Evolutionary conservation across 177 flowering plant genomes (phyloP), one percentile per base, ranked within the genome.

Genomic region (Telopea speciosissima): DNA sequence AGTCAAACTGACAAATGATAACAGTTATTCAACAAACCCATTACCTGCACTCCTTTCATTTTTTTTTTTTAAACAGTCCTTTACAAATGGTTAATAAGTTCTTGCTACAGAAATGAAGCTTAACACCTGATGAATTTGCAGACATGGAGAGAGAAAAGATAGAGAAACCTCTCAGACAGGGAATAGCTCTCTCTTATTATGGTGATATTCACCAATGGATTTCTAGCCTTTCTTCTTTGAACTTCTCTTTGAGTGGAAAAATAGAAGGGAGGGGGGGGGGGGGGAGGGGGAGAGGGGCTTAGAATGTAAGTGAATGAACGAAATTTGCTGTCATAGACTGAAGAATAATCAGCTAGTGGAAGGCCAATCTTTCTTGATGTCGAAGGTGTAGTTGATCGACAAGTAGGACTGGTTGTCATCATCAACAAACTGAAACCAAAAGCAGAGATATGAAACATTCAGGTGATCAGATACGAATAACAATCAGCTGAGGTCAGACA

Each of bases 331-430:
- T 14, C 8, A 10, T 3, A 17, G 58, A 44, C 1, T 14, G 44
- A 49, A 21, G 21, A 62, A 44, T 56, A 52, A 45, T 67, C 31
- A 14, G 21, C 33, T 70, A 82, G 84, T 67, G 16, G 83, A 26
- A 17, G 83, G 77, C 94, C 94, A 89, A 12, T 84, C 94, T 80
- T 82, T 89, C 19, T 82, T 79, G 71, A 89, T 89, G 63, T 85
- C 89, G 16, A 89, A 89, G 60, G 84, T 86, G 85, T 89, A 89
- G 74, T 85, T 84, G 79, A 89, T 79, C 82, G 83, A 90, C 84
- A 88, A 81, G 84, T 88, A 82, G 83, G 89, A 84, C 77, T 81
- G 86, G 77, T 88, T 79, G 70, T 89, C 91, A 67, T 89, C 94
- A 68, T 89, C 94, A 22, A 88, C 65, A 78, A 89, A 89, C 94